phyloP scores from a whole-genome alignment of 768 basidiomycete species.

The Suillus americanus region DNA sequence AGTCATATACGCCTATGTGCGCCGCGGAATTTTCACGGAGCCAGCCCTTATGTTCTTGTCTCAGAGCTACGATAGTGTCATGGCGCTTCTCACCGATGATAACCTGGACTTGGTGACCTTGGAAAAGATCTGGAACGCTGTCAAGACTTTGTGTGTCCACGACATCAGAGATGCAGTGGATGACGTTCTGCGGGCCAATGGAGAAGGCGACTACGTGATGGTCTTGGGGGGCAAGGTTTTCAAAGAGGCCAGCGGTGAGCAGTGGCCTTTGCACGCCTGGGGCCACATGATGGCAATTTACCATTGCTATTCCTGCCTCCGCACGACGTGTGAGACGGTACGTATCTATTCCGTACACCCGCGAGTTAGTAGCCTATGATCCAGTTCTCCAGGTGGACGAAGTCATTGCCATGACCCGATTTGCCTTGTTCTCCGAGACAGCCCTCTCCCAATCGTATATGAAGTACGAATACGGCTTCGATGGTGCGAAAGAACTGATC shows the following conservation, averaged over 20 bases:
- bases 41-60: conserved; percentile 37
- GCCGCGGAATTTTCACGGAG: conserved; percentile 37
- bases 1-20: conserved; percentile 37
- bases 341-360: background rate
- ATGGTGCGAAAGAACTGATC: conserved; percentile 25
- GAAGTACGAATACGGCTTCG: conserved; percentile 24
- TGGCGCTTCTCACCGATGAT: conserved; percentile 29
- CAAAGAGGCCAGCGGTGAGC: conserved; percentile 25
- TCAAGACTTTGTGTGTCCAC: conserved; percentile 27
- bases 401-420: conserved; percentile 31
- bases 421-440: conserved; percentile 19
- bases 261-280: conserved; percentile 37
- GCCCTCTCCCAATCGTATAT: conserved; percentile 17
- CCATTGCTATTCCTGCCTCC: conserved; percentile 33
- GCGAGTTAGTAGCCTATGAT: background rate
- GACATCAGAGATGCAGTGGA: conserved; percentile 31
- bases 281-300: conserved; percentile 32
- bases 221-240: conserved; percentile 36
- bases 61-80: conserved; percentile 32
- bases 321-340: conserved; percentile 32
- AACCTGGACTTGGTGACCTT: conserved; percentile 30
- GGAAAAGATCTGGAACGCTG: conserved; percentile 34
- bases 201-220: conserved; percentile 27
- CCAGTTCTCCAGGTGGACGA: conserved; percentile 26
- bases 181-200: conserved; percentile 30